Evolutionary conservation across 2,329 filamentous ascomycete genomes (phyloP), one percentile per base, ranked within the genome.

Genomic region (Monilinia fructicola): DNA sequence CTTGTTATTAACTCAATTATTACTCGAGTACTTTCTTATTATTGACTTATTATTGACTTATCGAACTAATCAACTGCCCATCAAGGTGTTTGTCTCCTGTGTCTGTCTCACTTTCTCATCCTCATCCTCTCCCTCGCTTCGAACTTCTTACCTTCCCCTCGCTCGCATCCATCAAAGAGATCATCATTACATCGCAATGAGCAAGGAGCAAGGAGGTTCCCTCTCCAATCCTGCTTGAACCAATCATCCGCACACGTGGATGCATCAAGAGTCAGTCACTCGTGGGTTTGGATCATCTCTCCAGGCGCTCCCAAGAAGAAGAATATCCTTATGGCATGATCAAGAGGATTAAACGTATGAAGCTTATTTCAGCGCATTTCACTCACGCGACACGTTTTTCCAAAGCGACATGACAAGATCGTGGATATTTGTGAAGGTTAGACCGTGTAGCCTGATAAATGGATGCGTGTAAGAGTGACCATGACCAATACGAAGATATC

Each of bases 241-340:
- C 89, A 64, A 99, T 85, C 59, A 88, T 87, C 73, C 93, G 86
- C 11, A 82, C 85, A 56, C 82, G 75, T 55, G 90, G 83, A 76
- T 94, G 84, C 21, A 91, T 87, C 7, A n/a, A n/a, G n/a, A n/a
- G 91, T 87, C 23, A 97, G 81, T 67, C 94, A 87, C 78, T 98
- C 95, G 92, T 48, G 21, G 92, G 78, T 99, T 95, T 78, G 97
- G 98, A 79, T 99, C 95, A 6, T 14, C 42, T 28, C 21, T 48
- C 21, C n/a, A n/a, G n/a, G n/a, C n/a, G n/a, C n/a, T 59, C 9
- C 56, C 23, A 11, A 46, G 18, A 46, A 31, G 4, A 11, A 46
- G 31, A 31, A 35, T 7, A 35, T 35, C 31, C 31, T 35, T 35
- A 44, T 23, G 26, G 21, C 31, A 18, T 16, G 40, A 44, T 64